Base-by-base conservation (phyloP, 2,329 filamentous ascomycete species). In the Pyrenophora tritici-repentis region DNA sequence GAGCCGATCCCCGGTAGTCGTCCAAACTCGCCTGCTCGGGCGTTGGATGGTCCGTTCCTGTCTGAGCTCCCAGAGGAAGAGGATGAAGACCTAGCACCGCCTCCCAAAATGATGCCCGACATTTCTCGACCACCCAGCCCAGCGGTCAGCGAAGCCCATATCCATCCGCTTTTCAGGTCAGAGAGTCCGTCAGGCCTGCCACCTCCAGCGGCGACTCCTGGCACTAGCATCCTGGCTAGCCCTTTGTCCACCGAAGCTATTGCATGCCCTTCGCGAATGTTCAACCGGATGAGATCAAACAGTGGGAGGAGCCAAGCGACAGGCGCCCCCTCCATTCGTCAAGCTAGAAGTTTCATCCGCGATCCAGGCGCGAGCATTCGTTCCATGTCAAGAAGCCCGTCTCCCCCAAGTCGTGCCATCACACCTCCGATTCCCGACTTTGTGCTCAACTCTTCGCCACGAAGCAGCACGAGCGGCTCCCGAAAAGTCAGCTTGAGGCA, bases 101-200 rank as follows among this genome's bases (percentile, higher is more conserved):
- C 71, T 14, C 71, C 69, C 1, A 72, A 60, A 34, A 61, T 72
- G 56, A 63, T 68, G 47, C 62, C 63, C 3, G 70, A 72, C 44
- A 55, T 53, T 6, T 71, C 71, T 12, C 68, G 70, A 26, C 72
- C 76, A 20, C 67, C 66, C 5, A 76, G 73, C 41, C 75, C 73
- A 22, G 66, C 61, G 42, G 59, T 72, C 13, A 80, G 79, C 62
- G 87, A 91, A 68, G 79, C 85, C 3, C 84, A 91, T 65, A 91
- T 91, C 38, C 89, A 92, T 69, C 89, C 89, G 7, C 79, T 92
- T 3, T 91, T 92, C 76, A 81, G 89, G 52, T 86, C 86, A 5
- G 87, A 90, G 66, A 88, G 85, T 34, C 86, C 86, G 0, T 81
- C 79, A 1, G 49, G 49, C 9, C 29, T 52, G 13, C 87, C 87